Conservation (phyloP, 768 basidiomycete species). For the Pleurotus eryngii region DNA sequence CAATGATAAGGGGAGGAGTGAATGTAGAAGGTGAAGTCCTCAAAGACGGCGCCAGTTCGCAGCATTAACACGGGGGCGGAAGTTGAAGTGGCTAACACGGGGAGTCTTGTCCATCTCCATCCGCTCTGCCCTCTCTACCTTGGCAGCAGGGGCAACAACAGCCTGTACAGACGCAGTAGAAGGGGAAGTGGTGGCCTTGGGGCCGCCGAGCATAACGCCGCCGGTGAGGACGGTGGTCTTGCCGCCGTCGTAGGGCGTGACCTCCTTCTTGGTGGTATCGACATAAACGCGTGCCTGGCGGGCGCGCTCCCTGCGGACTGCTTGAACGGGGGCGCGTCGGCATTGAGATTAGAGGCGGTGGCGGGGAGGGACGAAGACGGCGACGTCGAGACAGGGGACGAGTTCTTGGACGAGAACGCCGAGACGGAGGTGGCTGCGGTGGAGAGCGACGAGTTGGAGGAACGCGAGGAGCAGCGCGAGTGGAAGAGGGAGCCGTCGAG, state of each 20-base stretch:
- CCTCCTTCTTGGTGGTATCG: slow-evolving; percentile 71
- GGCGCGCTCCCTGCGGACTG: slow-evolving; percentile 68
- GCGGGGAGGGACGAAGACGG: too few relatives aligned
- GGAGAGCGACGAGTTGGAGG: slow-evolving; percentile 52
- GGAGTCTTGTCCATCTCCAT: too few relatives aligned
- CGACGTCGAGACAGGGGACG: slow-evolving; percentile 12
- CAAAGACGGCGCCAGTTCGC: too few relatives aligned
- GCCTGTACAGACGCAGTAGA: too few relatives aligned
- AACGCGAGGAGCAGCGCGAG: slow-evolving; percentile 69
- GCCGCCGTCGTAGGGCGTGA: slow-evolving; percentile 84
- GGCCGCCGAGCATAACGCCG: slow-evolving; percentile 78
- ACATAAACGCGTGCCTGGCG: slow-evolving; percentile 70
- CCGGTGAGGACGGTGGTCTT: slow-evolving; percentile 87
- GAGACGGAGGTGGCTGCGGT: slow-evolving; percentile 54
- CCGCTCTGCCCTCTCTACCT: too few relatives aligned
- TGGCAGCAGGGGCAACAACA: too few relatives aligned
- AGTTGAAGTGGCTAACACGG: too few relatives aligned
- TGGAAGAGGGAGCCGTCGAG: slow-evolving; percentile 19
- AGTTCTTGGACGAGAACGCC: slow-evolving; percentile 42
- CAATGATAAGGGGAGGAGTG: too few relatives aligned
- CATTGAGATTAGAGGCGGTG: too few relatives aligned
- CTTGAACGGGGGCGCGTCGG: slow-evolving; percentile 23
- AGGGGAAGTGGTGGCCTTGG: slow-evolving; percentile 30
- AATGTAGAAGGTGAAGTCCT: too few relatives aligned
- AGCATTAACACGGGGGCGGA: too few relatives aligned